Base-by-base conservation (phyloP, 441 rosid genomes). In the Croton laevigatus region DNA sequence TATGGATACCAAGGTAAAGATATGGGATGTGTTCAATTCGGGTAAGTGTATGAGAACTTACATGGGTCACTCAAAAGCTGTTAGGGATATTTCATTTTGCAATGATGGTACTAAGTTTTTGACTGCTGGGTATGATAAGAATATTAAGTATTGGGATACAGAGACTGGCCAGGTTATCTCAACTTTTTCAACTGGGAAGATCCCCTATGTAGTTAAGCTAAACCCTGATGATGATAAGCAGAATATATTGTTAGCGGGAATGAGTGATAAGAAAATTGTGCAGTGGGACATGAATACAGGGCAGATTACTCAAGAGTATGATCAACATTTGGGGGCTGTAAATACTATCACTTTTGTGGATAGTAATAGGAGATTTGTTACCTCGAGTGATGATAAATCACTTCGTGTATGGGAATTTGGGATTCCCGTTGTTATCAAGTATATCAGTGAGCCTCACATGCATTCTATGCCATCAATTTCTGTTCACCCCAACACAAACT, bases 361-460 rank as follows among this genome's bases (percentile, higher is more conserved):
- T 75, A 87, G 91, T 62, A 96, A 93, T 76, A 79, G 99, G 83
- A 91, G 99, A 73, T 96, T 96, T 69, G 97, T 96, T 13, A 93
- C 99, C 5, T 96, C 99, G 0, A 96, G 99, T 23, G 99, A 96
- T 84, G 99, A 96, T 81, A 96, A 96, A 68, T 96, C 98, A 51
- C 98, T 96, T 65, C 94, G 97, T 51, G 97, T 96, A 22, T 96
- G 99, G 99, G 99, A 96, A 73, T 96, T 89, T 57, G 98, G 99
- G 72, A 93, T 96, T 63, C 99, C 99, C 3, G 99, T 93, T 77
- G 99, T 93, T 65, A 89, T 93, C 52, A 96, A 96, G 89, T 96
- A 93, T 81, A 96, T 96, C n/a, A 96, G 98, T 73, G 98, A 96
- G 81, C 99, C 98, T 46, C 99, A 96, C 68, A 93, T 96, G 99